Evolutionary conservation across 371 early-diverging fungal species (phyloP).

Genomic region (Mucor mucedo): DNA sequence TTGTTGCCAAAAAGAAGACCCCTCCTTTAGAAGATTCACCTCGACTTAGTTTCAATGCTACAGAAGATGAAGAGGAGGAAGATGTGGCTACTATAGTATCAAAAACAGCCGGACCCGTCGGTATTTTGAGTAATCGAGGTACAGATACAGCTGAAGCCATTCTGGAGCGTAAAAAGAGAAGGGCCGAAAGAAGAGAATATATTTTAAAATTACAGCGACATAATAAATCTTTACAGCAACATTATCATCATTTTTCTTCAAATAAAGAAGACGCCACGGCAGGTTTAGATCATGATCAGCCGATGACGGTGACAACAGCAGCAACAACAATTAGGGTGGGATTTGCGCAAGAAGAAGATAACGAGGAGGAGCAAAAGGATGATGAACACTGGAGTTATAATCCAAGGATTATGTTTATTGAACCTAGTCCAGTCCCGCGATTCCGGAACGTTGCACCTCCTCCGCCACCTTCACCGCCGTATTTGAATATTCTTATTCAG

Average conservation of each 20-base stretch:
- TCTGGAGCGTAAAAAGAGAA: conserved; percentile 29
- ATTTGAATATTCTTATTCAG: conserved; percentile 34
- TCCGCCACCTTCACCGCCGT: conserved; percentile 52
- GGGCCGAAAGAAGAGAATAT: conserved; percentile 30
- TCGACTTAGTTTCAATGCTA: conserved; percentile 2
- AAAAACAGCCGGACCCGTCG: conserved; percentile 9
- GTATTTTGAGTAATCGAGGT: conserved; percentile 35
- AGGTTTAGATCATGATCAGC: conserved; percentile 13
- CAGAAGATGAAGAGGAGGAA: conserved; percentile 4
- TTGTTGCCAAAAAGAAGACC: conserved; percentile 8
- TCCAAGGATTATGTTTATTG: conserved; percentile 49
- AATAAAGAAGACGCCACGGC: neutral
- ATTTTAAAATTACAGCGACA: conserved; percentile 23
- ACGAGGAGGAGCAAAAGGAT: conserved; percentile 5
- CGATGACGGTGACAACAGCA: neutral
- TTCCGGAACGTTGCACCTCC: conserved; percentile 52
- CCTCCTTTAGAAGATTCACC: neutral
- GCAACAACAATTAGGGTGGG: neutral
- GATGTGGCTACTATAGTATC: conserved; percentile 5
- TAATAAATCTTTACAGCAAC: conserved; percentile 3
- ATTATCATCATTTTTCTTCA: neutral
- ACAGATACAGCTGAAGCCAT: conserved; percentile 36
- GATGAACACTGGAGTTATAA: conserved; percentile 18
- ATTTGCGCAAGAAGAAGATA: conserved; percentile 7
- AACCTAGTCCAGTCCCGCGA: conserved; percentile 53